Evolutionary conservation across 2,329 filamentous ascomycete genomes (phyloP).

Genomic region (Aspergillus pseudoviridinutans): DNA sequence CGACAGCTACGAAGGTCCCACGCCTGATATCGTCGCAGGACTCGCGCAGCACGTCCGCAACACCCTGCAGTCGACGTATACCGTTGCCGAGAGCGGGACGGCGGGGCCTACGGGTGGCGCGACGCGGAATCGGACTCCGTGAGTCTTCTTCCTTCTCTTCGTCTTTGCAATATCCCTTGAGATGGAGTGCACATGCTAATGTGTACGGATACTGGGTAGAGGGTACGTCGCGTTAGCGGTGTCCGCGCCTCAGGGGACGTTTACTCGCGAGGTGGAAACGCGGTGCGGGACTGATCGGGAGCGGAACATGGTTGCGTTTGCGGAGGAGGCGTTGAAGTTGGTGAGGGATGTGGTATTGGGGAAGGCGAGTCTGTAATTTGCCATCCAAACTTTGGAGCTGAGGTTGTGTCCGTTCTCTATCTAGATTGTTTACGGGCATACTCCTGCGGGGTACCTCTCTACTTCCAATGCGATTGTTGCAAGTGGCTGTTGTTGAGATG

Average conservation of each 20-base stretch:
- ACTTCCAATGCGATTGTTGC: no score
- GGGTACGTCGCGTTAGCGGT: slow-evolving; percentile 64
- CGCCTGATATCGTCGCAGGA: slow-evolving; percentile 53
- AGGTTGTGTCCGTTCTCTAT: no score
- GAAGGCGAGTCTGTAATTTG: slow-evolving; percentile 15
- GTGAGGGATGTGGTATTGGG: slow-evolving; percentile 53
- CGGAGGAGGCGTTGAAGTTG: slow-evolving; percentile 53
- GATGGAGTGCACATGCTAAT: neutral
- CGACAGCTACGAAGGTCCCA: slow-evolving; percentile 57
- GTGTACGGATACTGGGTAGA: slow-evolving; percentile 21
- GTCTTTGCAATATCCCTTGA: neutral
- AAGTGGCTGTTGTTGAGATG: neutral
- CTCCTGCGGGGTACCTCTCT: neutral
- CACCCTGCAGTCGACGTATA: slow-evolving; percentile 55
- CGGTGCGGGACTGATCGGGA: slow-evolving; percentile 50
- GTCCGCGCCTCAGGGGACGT: slow-evolving; percentile 48
- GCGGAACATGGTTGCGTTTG: slow-evolving; percentile 62
- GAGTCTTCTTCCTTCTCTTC: slow-evolving; percentile 9
- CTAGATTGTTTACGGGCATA: neutral
- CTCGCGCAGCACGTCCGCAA: slow-evolving; percentile 55
- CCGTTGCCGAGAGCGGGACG: slow-evolving; percentile 58
- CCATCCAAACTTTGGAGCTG: no score
- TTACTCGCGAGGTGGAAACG: slow-evolving; percentile 55
- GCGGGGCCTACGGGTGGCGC: slow-evolving; percentile 60
- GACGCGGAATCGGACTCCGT: slow-evolving; percentile 55